These are phyloP conservation scores for Hymenoscyphus salicellus DNA, from an alignment of 2,329 filamentous ascomycete genomes.

Conservation along the genomic window DNA sequence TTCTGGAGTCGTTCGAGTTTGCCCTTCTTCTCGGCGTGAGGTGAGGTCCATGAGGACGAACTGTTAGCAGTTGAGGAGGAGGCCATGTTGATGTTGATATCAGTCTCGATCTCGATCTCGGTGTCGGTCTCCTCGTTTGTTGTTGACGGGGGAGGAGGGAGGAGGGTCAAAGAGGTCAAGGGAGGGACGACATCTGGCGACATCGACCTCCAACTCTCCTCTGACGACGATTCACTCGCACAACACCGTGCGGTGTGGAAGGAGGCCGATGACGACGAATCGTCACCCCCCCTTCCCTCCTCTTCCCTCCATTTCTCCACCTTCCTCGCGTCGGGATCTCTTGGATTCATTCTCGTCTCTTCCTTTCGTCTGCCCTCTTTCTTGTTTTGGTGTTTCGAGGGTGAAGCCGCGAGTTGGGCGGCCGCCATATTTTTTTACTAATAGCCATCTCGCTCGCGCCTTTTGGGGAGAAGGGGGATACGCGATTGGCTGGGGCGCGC, in stretches of 20 bases:
- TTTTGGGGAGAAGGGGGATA: neutral
- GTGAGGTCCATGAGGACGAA: constrained; percentile 11
- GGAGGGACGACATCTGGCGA: neutral
- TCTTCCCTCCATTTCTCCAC: neutral
- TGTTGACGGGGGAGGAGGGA: neutral
- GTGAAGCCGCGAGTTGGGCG: neutral
- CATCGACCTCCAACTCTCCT: neutral
- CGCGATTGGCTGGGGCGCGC: neutral
- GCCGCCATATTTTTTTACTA: neutral
- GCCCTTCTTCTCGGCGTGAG: constrained; percentile 4
- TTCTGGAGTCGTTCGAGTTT: constrained; percentile 14
- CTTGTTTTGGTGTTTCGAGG: neutral
- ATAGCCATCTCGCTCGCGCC: neutral
- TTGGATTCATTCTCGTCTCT: neutral
- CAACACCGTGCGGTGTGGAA: neutral
- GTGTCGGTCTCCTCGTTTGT: no score
- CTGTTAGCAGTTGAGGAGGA: neutral
- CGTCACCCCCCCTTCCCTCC: neutral
- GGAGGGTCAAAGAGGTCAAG: neutral
- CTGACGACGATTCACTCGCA: neutral
- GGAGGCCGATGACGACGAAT: neutral
- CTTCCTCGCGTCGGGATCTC: neutral
- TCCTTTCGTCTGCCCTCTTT: no score
- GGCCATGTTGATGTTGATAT: neutral
- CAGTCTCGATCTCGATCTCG: neutral